A percentile compares a stretch with the other conserved stretches of the same genome.
Conservation (phyloP, 106 monocot genomes). For the Dendrobium nobile region DNA sequence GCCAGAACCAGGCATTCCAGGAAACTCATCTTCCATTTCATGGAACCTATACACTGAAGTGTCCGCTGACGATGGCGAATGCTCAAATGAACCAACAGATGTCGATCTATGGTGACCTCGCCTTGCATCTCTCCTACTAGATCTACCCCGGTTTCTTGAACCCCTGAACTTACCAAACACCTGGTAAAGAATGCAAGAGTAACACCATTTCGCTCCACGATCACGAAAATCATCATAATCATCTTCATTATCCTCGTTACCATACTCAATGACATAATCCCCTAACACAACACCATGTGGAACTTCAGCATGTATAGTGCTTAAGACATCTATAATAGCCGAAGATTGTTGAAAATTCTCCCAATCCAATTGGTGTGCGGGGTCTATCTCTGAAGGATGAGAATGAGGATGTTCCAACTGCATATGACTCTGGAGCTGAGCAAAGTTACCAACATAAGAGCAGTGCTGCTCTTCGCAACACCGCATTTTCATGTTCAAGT, state of each 20-base stretch:
- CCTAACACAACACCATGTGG: constrained; percentile 67
- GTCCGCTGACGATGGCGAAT: constrained; percentile 20
- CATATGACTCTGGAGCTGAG: constrained; percentile 49
- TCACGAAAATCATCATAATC: constrained; percentile 39
- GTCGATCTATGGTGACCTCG: constrained; percentile 10
- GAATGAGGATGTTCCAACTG: constrained; percentile 57
- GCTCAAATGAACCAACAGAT: constrained; percentile 25
- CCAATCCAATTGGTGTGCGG: constrained; percentile 53
- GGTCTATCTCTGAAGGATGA: constrained; percentile 58
- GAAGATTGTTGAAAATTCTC: constrained; percentile 68
- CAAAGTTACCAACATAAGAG: constrained; percentile 48
- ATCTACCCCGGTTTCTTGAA: constrained; percentile 37
- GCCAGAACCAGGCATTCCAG: constrained; percentile 9
- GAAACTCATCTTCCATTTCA: constrained; percentile 33
- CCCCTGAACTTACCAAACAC: constrained; percentile 29
- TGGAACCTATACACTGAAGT: constrained; percentile 27
- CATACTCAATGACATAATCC: constrained; percentile 82
- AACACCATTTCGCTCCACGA: constrained; percentile 42
- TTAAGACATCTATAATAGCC: constrained; percentile 65
- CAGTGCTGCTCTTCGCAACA: constrained; percentile 56
- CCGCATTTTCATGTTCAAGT: constrained; percentile 44
- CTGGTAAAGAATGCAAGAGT: constrained; percentile 39
- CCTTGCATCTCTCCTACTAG: constrained; percentile 21
- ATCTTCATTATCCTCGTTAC: constrained; percentile 36
- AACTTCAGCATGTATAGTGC: constrained; percentile 66